Base-by-base conservation (phyloP, 371 early-diverging fungal species). In the Saksenaea vasiformis region DNA sequence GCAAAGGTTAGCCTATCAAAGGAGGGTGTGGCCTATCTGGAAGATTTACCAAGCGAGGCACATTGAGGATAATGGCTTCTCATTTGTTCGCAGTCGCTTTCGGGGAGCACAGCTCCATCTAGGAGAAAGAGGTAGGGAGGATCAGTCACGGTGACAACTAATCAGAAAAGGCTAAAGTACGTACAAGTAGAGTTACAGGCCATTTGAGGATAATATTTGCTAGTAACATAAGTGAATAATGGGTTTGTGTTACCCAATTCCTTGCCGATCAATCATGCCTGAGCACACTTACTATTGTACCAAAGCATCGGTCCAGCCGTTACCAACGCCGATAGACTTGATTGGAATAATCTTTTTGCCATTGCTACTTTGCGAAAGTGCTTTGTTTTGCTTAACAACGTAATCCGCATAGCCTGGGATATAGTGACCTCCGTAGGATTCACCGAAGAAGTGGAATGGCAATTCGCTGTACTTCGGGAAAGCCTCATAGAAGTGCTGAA, bases 351-450 rank as follows among this genome's bases (percentile, higher is more conserved):
- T 22, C 24, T 47, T 47, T 22, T 47, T 47, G 24, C 22, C 10
- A 22, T 22, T 22, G 31, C 2, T 5, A 24, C 24, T 5, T n/a
- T 39, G n/a, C 5, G 34, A 55, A 10, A 51, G 44, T 27, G 44
- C 47, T n/a, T 43, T 22, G 61, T 77, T 73, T 41, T 54, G 56
- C 22, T 73, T 54, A 2, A 68, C 27, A n/a, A 77, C 66, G 28
- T 73, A 65, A 15, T 67, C 76, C 1, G 87, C 93, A 14, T 85
- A 85, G 24, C 86, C 87, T 11, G 93, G 91, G 11, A 90, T 77
- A 61, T 90, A 91, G 54, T 90, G 89, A 8, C 91, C 92, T 14
- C 85, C 92, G 62, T 77, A 91, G 3, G 87, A 87, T 68, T 93
- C 93, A 11, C 91, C 93, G 69, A 85, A 85, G 9, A 90, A 72